phyloP scores from a whole-genome alignment of 2,329 filamentous ascomycete genomes.

The Botrytis cinerea region DNA sequence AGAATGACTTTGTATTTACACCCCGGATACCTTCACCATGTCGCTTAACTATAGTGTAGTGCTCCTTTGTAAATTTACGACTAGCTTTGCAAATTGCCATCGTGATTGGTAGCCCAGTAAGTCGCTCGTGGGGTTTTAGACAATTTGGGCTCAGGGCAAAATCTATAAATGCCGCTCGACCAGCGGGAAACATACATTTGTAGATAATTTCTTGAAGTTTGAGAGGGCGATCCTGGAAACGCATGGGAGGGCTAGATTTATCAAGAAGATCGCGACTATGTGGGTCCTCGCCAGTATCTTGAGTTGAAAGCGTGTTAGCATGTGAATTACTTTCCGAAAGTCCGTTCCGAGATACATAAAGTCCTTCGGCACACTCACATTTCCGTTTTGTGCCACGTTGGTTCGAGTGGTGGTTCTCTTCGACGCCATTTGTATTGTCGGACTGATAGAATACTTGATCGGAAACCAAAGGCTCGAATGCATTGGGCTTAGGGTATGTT shows the following conservation, averaged over 20 bases:
- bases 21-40: neutral
- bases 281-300: too few relatives aligned
- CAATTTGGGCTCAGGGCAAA: neutral
- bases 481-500: neutral
- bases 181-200: neutral
- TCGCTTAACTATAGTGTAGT: neutral
- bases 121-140: neutral
- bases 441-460: neutral
- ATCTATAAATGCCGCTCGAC: neutral
- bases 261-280: too few relatives aligned
- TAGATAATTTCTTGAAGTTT: neutral
- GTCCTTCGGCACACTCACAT: too few relatives aligned
- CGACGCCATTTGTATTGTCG: neutral
- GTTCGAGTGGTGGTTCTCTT: too few relatives aligned
- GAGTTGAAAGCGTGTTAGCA: too few relatives aligned
- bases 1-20: neutral
- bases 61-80: neutral
- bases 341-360: too few relatives aligned
- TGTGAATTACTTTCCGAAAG: too few relatives aligned
- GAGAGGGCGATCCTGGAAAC: neutral
- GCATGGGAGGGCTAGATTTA: neutral
- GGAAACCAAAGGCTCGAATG: neutral
- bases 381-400: too few relatives aligned
- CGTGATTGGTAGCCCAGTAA: neutral
- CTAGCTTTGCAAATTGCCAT: neutral